Evolutionary conservation across 2,329 filamentous ascomycete species (phyloP), one percentile per base, ranked within the genome.

Genomic region (Ophiostoma ips): DNA sequence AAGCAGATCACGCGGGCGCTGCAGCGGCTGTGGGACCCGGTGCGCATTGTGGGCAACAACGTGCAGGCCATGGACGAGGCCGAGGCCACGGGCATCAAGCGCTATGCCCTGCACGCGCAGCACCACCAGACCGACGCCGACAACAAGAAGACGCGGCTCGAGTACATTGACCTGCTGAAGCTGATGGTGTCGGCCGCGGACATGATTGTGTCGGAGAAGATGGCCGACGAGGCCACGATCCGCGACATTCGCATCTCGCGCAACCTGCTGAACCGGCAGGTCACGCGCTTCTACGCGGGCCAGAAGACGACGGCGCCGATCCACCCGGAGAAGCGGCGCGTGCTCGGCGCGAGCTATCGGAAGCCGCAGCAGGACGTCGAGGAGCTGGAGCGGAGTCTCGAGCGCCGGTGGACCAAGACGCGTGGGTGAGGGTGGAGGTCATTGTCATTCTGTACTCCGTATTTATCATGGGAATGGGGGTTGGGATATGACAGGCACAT

Each of bases 1-100:
- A 58, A 63, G 24, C 76, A 78, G 56, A 67, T 81, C 38, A 59
- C 65, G 28, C 57, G 60, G 4, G 77, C 76, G 15, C 63, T 81
- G 18, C 63, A 69, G 15, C 66, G 66, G 16, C 62, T 81, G 30
- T 76, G 71, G 69, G 63, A 67, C 18, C 72, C 72, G 3, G 70
- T 75, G 58, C 57, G 62, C 19, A 56, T 60, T 8, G 54, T 60
- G 5, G 53, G 54, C 35, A 65, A 63, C 50, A 60, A 60, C 16
- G 57, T 67, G 9, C 28, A 31, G 43, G 30, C 30, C 16, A 34
- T 34, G 43, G 9, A 60, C 66, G 37, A 63, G 66, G 48, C 63
- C 65, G 35, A 30, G 5, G n/a, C 16, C 12, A 30, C 46, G 49
- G 8, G 3, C 9, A 24, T 28, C 24, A 28, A 28, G 24, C 24